Evolutionary conservation across 2,329 filamentous ascomycete species (phyloP).

Genomic region (Ascochyta lentis): DNA sequence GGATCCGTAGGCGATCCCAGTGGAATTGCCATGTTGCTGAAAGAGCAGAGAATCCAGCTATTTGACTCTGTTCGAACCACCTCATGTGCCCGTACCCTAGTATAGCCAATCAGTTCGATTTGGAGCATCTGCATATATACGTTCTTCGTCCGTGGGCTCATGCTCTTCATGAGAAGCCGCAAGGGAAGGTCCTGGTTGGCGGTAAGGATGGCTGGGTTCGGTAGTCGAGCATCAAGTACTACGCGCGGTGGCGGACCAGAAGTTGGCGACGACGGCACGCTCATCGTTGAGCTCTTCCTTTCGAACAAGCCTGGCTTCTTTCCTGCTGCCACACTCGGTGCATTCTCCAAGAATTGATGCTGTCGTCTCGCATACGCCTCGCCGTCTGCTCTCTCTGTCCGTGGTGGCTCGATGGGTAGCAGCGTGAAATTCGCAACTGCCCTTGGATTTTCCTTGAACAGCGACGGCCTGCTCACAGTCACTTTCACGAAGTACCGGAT

Average conservation of each 20-base stretch:
- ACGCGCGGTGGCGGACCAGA: slow-evolving; percentile 58
- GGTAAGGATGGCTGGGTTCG: slow-evolving; percentile 85
- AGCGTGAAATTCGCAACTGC: slow-evolving; percentile 72
- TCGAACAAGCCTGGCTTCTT: slow-evolving; percentile 70
- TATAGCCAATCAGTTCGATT: slow-evolving; percentile 80
- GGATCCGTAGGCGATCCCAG: slow-evolving; percentile 66
- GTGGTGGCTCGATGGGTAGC: slow-evolving; percentile 88
- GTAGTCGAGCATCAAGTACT: slow-evolving; percentile 82
- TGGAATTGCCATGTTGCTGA: slow-evolving; percentile 73
- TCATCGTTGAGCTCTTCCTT: slow-evolving; percentile 36
- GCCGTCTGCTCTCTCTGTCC: slow-evolving; percentile 69
- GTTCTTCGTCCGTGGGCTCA: slow-evolving; percentile 71
- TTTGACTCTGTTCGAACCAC: slow-evolving; percentile 72
- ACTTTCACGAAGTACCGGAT: slow-evolving; percentile 95
- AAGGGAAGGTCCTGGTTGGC: slow-evolving; percentile 87
- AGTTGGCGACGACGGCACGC: slow-evolving; percentile 29
- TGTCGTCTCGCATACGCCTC: slow-evolving; percentile 84
- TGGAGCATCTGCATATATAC: slow-evolving; percentile 81
- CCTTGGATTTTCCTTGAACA: slow-evolving; percentile 90
- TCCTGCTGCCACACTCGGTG: slow-evolving; percentile 41
- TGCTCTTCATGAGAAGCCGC: slow-evolving; percentile 78
- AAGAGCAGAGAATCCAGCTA: slow-evolving; percentile 77
- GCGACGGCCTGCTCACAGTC: slow-evolving; percentile 85
- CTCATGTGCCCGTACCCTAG: slow-evolving; percentile 79
- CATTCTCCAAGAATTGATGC: slow-evolving; percentile 61